Percentiles rank a stretch among this genome's conserved stretches.
Evolutionary conservation across 140 eudicot genomes (phyloP).

Genomic region (Ambrosia hybrid): DNA sequence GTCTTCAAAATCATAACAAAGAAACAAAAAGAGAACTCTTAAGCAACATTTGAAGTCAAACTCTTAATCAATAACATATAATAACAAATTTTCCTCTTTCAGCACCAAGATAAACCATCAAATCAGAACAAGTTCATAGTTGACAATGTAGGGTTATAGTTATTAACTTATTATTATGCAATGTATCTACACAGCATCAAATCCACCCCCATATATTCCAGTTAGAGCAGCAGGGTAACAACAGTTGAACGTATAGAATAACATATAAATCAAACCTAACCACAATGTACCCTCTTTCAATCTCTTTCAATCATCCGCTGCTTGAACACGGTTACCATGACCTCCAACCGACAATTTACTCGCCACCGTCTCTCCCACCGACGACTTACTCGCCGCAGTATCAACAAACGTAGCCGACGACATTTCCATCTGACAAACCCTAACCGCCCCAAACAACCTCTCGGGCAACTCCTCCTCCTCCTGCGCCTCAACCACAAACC

Average conservation of each 20-base stretch:
- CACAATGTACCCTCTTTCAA: constrained; percentile 6
- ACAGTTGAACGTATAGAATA: constrained; percentile 14
- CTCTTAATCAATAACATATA: neutral
- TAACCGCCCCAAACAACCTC: constrained; percentile 74
- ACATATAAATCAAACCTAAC: constrained; percentile 16
- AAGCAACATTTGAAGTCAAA: neutral
- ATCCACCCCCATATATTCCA: constrained; percentile 8
- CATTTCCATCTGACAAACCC: constrained; percentile 92
- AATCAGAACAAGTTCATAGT: constrained; percentile 5
- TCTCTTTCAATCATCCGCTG: constrained; percentile 21
- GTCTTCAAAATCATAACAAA: neutral
- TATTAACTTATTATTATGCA: constrained; percentile 18
- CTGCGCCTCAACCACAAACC: constrained; percentile 75
- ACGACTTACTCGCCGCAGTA: constrained; percentile 13
- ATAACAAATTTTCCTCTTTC: neutral
- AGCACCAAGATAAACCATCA: neutral
- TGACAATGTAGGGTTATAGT: constrained; percentile 3
- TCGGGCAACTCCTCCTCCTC: constrained; percentile 81
- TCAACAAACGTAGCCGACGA: constrained; percentile 62
- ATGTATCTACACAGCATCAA: constrained; percentile 22
- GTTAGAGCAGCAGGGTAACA: constrained; percentile 17
- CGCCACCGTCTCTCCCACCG: neutral
- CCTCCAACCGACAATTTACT: neutral
- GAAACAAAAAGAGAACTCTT: neutral
- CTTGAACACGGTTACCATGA: constrained; percentile 38